Percentiles rank a stretch among this genome's conserved stretches.
phyloP scores from a whole-genome alignment of 1,139 yeast species.

The Blastobotrys illinoisensis region DNA sequence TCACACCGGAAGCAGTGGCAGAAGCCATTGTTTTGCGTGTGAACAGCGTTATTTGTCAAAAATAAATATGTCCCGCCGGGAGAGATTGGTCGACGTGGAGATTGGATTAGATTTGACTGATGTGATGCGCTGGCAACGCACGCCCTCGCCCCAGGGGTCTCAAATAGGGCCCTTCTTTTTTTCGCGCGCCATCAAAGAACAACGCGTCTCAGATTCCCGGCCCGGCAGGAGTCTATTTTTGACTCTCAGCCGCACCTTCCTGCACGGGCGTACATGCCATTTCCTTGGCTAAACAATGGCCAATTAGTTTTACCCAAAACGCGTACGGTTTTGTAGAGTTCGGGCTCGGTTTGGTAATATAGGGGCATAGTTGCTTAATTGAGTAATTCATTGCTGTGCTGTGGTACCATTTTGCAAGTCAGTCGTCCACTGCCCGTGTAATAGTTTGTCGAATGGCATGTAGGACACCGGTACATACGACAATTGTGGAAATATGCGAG shows the following conservation, averaged over 20 bases:
- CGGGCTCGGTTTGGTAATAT: no score
- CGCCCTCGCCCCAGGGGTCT: not conserved
- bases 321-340: no score
- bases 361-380: no score
- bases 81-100: not conserved
- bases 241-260: not conserved
- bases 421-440: no score
- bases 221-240: not conserved
- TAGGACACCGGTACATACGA: no score
- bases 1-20: slow-evolving; percentile 17
- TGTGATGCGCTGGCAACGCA: not conserved
- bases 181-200: not conserved
- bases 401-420: no score
- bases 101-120: not conserved
- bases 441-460: no score
- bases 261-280: not conserved
- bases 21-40: slow-evolving; percentile 14
- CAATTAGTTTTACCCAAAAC: no score
- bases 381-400: no score
- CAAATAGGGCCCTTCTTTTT: not conserved
- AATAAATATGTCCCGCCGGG: not conserved
- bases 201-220: not conserved
- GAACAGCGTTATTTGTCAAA: not conserved
- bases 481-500: no score
- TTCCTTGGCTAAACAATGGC: not conserved